Evolutionary conservation across 768 basidiomycete species (phyloP).

Genomic region (Phaffia tasmanica): DNA sequence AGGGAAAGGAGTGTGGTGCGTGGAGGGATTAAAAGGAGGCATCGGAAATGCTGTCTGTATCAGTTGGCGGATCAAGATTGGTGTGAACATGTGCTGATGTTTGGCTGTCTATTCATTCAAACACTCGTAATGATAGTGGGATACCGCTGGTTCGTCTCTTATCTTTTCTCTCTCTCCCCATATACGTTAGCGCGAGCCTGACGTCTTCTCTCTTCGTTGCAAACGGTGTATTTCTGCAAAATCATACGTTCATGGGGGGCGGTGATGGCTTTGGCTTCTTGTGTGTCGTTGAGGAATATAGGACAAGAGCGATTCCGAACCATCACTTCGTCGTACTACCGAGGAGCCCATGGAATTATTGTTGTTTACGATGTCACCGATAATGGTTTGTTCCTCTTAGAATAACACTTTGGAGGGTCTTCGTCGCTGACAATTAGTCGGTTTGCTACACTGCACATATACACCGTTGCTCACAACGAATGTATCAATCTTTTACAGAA

Average conservation of each 20-base stretch:
- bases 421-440: no score
- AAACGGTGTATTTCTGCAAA: background rate
- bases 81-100: background rate
- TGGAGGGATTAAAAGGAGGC: no score
- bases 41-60: no score
- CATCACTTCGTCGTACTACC: constrained; percentile 28
- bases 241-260: no score
- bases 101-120: background rate
- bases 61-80: background rate
- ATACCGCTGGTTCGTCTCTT: constrained; percentile 22
- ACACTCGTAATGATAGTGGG: constrained; percentile 8
- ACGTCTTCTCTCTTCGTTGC: background rate
- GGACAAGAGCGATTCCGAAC: constrained; percentile 28
- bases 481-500: background rate
- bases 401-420: background rate
- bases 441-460: no score
- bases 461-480: no score
- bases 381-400: constrained; percentile 18
- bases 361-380: constrained; percentile 27
- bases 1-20: background rate
- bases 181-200: background rate
- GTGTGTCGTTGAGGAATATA: background rate
- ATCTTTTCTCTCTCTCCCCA: background rate
- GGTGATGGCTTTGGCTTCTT: background rate
- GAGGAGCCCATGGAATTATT: constrained; percentile 27